A percentile compares a stretch with the other conserved stretches of the same genome.
These are phyloP conservation scores for Wickerhamomyces kurtzmanii DNA, from an alignment of 805 yeast genomes.

Conservation along the genomic window DNA sequence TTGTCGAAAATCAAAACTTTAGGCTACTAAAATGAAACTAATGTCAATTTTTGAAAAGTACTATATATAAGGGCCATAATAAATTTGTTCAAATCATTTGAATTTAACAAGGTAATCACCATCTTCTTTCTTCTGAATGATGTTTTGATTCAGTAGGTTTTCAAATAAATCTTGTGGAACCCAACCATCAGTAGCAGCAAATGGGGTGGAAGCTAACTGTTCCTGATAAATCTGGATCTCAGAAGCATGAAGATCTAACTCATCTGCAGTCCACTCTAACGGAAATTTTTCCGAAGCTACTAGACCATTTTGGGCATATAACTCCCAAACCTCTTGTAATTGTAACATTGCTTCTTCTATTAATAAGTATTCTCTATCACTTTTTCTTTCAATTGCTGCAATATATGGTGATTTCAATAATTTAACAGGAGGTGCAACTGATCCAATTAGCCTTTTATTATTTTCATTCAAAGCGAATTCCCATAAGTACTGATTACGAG, in stretches of 20 bases:
- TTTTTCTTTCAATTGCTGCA: constrained; percentile 49
- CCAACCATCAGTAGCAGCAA: constrained; percentile 91
- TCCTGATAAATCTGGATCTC: constrained; percentile 60
- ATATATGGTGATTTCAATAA: constrained; percentile 55
- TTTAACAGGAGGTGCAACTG: constrained; percentile 80
- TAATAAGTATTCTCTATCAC: constrained; percentile 47
- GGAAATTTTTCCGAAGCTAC: constrained; percentile 49
- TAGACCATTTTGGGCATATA: constrained; percentile 47
- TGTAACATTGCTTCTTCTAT: constrained; percentile 61
- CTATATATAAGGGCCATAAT: too few species aligned
- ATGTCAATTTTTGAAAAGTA: too few species aligned
- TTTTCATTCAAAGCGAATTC: constrained; percentile 64
- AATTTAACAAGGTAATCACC: constrained; percentile 33
- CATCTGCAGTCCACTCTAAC: constrained; percentile 45
- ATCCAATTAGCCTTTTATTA: constrained; percentile 59
- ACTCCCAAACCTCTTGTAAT: constrained; percentile 59
- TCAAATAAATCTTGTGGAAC: constrained; percentile 90
- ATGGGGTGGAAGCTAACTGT: constrained; percentile 62
- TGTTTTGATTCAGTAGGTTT: constrained; percentile 55
- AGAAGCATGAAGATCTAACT: constrained; percentile 45
- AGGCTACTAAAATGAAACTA: too few species aligned
- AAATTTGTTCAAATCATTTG: constrained; percentile 1
- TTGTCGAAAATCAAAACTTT: too few species aligned
- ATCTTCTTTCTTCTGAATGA: constrained; percentile 49
- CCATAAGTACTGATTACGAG: constrained; percentile 88